Evolutionary conservation across 2,329 filamentous ascomycete genomes (phyloP).

Genomic region (Aspergillus transmontanensis): DNA sequence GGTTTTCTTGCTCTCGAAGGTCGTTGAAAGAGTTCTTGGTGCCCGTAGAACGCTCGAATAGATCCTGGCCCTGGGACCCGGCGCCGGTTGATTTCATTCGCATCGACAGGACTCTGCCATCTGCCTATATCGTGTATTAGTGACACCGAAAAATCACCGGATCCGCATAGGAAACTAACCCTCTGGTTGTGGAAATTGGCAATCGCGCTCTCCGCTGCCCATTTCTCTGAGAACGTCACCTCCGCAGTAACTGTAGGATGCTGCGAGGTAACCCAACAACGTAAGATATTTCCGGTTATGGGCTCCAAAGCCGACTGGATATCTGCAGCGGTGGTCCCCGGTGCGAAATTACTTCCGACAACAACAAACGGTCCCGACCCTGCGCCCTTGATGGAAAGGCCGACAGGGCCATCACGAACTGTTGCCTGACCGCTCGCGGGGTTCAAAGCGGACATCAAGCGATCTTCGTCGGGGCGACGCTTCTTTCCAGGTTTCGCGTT

Average conservation of each 20-base stretch:
- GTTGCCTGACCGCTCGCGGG: slow-evolving; percentile 33
- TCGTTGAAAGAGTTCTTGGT: slow-evolving; percentile 33
- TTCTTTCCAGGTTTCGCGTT: slow-evolving; percentile 31
- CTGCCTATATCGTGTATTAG: slow-evolving; percentile 49
- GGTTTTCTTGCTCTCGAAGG: slow-evolving; percentile 44
- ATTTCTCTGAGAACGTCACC: slow-evolving; percentile 58
- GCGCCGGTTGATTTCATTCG: slow-evolving; percentile 49
- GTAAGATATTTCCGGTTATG: slow-evolving; percentile 54
- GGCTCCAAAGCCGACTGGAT: slow-evolving; percentile 63
- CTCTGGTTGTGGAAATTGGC: slow-evolving; percentile 65
- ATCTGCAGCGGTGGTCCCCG: slow-evolving; percentile 66
- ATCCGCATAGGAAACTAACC: slow-evolving; percentile 40
- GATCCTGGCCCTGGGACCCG: slow-evolving; percentile 7
- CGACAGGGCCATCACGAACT: slow-evolving; percentile 32
- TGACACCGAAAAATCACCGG: background rate
- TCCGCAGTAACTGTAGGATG: slow-evolving; percentile 63
- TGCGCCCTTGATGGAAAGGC: slow-evolving; percentile 59
- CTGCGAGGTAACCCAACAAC: slow-evolving; percentile 56
- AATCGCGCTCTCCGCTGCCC: slow-evolving; percentile 61
- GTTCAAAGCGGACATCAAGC: slow-evolving; percentile 34
- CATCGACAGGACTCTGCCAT: slow-evolving; percentile 62
- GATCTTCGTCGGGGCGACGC: slow-evolving; percentile 38
- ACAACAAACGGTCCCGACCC: slow-evolving; percentile 59
- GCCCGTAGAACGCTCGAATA: slow-evolving; percentile 18
- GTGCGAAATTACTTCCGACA: slow-evolving; percentile 64